Conservation (phyloP, 768 basidiomycete genomes). For the Pulveroboletus ravenelii region DNA sequence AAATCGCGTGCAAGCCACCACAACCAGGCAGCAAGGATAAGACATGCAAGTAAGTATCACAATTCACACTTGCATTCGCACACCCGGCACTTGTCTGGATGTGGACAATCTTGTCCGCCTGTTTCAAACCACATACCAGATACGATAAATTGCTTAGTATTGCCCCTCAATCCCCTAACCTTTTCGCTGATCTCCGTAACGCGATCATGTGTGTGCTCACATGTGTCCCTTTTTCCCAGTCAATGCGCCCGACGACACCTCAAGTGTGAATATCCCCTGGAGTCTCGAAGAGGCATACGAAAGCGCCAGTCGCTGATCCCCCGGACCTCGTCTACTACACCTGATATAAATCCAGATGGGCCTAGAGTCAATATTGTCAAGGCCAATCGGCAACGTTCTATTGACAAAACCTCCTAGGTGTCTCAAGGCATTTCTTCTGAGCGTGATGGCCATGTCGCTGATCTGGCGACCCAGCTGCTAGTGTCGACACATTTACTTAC, state of each 20-base stretch:
- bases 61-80: background rate
- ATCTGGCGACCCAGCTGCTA: too few relatives aligned
- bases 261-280: slow-evolving; percentile 65
- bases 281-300: slow-evolving; percentile 67
- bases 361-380: slow-evolving; percentile 22
- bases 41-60: slow-evolving; percentile 67
- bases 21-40: slow-evolving; percentile 47
- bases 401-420: slow-evolving; percentile 22
- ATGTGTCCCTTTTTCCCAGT: slow-evolving; percentile 36
- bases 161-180: slow-evolving; percentile 19
- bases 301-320: slow-evolving; percentile 35
- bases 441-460: too few relatives aligned
- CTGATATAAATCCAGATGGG: slow-evolving; percentile 24
- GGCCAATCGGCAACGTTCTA: slow-evolving; percentile 26
- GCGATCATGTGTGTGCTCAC: slow-evolving; percentile 19
- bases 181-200: slow-evolving; percentile 27
- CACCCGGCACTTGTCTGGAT: slow-evolving; percentile 2
- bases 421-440: too few relatives aligned
- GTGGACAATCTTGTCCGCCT: slow-evolving; percentile 7
- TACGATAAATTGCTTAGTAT: slow-evolving; percentile 6
- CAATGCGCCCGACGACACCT: slow-evolving; percentile 70
- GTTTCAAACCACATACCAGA: slow-evolving; percentile 12
- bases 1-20: slow-evolving; percentile 66
- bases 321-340: slow-evolving; percentile 23
- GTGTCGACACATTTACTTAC: too few relatives aligned